Base-by-base conservation (phyloP, 2,329 filamentous ascomycete species). In the Aureobasidium sp. region DNA sequence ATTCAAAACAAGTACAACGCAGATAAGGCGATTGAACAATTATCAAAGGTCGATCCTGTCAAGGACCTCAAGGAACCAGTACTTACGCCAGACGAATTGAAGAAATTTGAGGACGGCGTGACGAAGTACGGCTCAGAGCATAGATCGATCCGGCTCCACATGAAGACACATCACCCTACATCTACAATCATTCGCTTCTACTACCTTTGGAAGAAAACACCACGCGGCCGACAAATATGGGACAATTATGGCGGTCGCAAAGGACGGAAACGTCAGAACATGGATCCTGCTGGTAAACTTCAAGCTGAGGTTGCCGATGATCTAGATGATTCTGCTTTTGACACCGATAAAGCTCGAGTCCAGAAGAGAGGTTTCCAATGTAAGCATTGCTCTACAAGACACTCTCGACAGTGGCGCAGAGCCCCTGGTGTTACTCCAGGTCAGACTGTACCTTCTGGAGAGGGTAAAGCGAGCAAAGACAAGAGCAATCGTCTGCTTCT, bases 201-300 rank as follows among this genome's bases (percentile, higher is more conserved):
- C 75, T 99, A 99, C 73, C 90, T 90, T 67, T 99, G 94, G 94
- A 99, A 99, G 78, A 97, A 97, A 76, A 91, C 91, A 0, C 83
- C 88, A 1, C 86, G 87, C 63, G 94, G 94, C 44, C 87, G 84
- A 71, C 86, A 94, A 68, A 86, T 99, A 26, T 97, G 94, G 92
- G 91, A 91, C 64, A 90, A 87, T 66, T 96, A 89, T 69, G 86
- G 90, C 56, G 91, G 90, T 12, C 85, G 93, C 50, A 96, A 95
- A 72, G 90, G 90, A 62, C 95, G 93, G 74, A 88, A 86, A 68
- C 74, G 75, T 26, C 72, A 75, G 36, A 77, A 76, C 62, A 66
- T 76, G 50, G 87, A 86, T 51, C 83, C 84, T 7, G 82, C 84
- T 17, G 85, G 85, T 34, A 96, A 94, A 72, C 78, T 96, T 34